Base-by-base conservation (phyloP, 768 basidiomycete genomes). In the Cantharellus anzutake region DNA sequence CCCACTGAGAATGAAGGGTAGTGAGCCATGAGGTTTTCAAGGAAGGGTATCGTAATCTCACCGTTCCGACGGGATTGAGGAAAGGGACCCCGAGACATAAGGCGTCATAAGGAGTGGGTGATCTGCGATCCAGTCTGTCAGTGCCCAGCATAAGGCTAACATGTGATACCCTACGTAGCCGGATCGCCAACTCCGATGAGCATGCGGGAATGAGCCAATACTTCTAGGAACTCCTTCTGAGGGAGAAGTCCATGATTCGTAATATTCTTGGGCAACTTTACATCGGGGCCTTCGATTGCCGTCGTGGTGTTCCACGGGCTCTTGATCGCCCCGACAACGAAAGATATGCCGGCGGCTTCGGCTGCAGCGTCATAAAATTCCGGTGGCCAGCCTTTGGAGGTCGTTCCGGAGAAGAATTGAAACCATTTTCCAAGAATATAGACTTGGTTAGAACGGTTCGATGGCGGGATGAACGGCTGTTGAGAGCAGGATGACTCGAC, bases 51-150 rank as follows among this genome's bases (percentile, higher is more conserved):
- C 38, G 52, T 7, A 37, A 11, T 14, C 35, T 11, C 38, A 55
- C 52, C 7, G 11, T 37, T 7, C 14, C 7, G 59, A 69, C 60
- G 2, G 68, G 68, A 58, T 69, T 68, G 62, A 70, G 65, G 60
- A 70, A 70, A 2, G 69, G 69, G 2, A 69, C 56, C 4, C 65
- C 64, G 38, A 67, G 57, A 52, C 63, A 63, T 4, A 64, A 58
- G 1, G 62, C 63, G 20, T 64, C 63, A 42, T 63, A 64, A 3
- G 63, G 63, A 42, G 63, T 37, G 39, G 61, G 52, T 57, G 52
- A 55, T 11, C 52, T 55, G 35, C 7, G 52, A 11, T 11, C 52
- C 11, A 55, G 1, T 11, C 52, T 37, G 35, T 11, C 7, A 55
- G 52, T 11, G 52, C 44, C 11, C 14, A 37, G 52, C 35, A 37